Evolutionary conservation across 202 grass and related monocot genomes (phyloP).

Genomic region (Musa balbisiana): DNA sequence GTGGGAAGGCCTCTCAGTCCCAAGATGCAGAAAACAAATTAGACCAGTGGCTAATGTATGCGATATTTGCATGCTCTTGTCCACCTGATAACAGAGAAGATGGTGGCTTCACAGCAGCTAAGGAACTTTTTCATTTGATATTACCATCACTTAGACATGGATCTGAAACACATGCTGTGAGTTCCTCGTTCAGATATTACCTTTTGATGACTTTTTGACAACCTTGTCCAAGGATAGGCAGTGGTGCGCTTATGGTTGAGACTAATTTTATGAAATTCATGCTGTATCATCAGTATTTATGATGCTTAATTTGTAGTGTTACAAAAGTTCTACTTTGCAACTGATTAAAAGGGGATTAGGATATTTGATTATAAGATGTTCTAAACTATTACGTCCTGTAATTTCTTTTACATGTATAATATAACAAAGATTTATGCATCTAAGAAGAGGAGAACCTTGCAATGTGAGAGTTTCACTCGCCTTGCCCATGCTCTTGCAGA

Average conservation of each 20-base stretch:
- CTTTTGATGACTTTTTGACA: not conserved
- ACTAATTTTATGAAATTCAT: not conserved
- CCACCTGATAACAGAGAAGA: slow-evolving; percentile 66
- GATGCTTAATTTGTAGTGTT: no score
- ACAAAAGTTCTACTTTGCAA: not conserved
- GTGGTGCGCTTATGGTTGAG: not conserved
- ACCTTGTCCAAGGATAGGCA: not conserved
- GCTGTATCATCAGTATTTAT: not conserved
- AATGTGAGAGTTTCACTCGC: no score
- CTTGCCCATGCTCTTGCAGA: no score
- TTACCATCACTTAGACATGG: slow-evolving; percentile 88
- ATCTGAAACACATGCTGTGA: slow-evolving; percentile 92
- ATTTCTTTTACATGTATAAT: no score
- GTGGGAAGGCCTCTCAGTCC: slow-evolving; percentile 65
- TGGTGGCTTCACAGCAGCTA: slow-evolving; percentile 44
- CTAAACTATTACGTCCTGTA: no score
- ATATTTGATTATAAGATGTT: not conserved
- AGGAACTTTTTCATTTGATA: slow-evolving; percentile 91
- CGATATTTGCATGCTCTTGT: slow-evolving; percentile 87
- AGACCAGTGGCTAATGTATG: slow-evolving; percentile 95
- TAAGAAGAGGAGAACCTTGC: no score
- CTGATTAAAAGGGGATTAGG: not conserved
- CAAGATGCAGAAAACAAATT: slow-evolving; percentile 76
- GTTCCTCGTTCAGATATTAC: slow-evolving; percentile 23
- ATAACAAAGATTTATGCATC: no score